phyloP scores from a whole-genome alignment of 139 green algal genomes.

The Yamagishiella unicocca region DNA sequence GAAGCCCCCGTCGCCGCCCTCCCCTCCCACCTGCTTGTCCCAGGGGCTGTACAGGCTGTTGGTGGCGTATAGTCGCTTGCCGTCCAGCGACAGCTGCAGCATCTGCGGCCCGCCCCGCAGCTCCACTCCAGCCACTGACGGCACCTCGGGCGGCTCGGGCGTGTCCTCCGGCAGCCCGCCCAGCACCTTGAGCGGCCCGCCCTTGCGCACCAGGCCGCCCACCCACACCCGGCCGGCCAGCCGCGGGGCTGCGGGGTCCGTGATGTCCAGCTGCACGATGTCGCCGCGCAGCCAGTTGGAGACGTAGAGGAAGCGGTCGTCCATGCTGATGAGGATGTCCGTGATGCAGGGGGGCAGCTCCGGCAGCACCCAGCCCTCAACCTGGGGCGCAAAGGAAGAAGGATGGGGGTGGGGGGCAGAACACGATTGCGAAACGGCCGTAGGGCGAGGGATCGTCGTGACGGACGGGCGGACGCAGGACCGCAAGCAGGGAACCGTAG shows the following conservation, averaged over 20 bases:
- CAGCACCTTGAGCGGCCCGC: constrained; percentile 71
- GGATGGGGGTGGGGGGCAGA: too few relatives aligned
- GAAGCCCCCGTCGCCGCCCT: not conserved
- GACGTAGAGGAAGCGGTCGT: constrained; percentile 73
- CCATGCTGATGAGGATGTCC: constrained; percentile 88
- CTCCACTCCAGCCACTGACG: constrained; percentile 64
- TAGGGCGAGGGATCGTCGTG: too few relatives aligned
- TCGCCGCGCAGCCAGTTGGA: constrained; percentile 63
- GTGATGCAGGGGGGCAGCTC: constrained; percentile 87
- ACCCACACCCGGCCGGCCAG: constrained; percentile 81
- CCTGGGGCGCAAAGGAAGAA: not conserved
- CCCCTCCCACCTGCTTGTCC: constrained; percentile 66
- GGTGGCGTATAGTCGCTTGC: constrained; percentile 84
- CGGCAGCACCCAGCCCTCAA: constrained; percentile 88
- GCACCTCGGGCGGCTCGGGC: constrained; percentile 45
- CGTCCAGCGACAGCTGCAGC: constrained; percentile 63
- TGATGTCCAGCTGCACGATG: constrained; percentile 86
- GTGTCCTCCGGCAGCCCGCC: constrained; percentile 72
- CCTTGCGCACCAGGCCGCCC: constrained; percentile 76
- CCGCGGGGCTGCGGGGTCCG: constrained; percentile 73
- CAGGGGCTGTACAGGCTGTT: constrained; percentile 80
- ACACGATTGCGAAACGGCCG: too few relatives aligned
- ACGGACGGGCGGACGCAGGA: too few relatives aligned
- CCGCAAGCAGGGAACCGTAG: too few relatives aligned
- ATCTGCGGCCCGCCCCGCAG: constrained; percentile 90